Base-by-base conservation (phyloP, 1,284 basidiomycete species). In the Austroboletus novae-zelandiae region DNA sequence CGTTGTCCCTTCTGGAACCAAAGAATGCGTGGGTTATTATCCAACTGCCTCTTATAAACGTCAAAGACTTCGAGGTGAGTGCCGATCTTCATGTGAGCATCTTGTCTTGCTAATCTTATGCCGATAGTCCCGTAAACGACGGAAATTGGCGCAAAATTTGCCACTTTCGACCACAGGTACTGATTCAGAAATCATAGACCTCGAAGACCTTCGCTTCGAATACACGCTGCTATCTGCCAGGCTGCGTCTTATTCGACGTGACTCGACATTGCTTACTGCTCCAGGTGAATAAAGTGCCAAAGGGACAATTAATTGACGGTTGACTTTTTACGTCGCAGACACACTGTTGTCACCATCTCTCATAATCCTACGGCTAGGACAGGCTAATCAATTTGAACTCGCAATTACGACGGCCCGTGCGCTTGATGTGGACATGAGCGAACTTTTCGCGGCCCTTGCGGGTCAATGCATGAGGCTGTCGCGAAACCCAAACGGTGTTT, bases 141-240 rank as follows among this genome's bases (percentile, higher is more conserved):
- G 83, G 54, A 85, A 80, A 67, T 72, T 94, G 44, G 82, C 84
- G 3, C 82, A 79, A 55, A 81, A 88, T 65, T 84, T 98, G 40
- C 94, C 95, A 4, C 84, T 89, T 64, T 77, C 80, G 53, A 83
- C 82, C 61, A 88, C 84, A 53, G 69, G 79, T 15, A 66, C 72
- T 41, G 83, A 80, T 48, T 77, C 85, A 27, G 91, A 94, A 63
- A 80, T 97, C 43, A 78, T 98, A 40, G 83, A 87, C 51, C 73
- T 98, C 20, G 73, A 75, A 17, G 93, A 97, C 68, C 86, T 99
- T 57, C 83, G 90, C 55, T 82, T 86, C 59, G 94, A 97, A 62
- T 92, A 93, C 68, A 78, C 86, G 9, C 71, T 96, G 20, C 77
- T 96, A 40, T 77, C 88, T 45, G 85, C 93, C 15, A 86, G 89